Percentiles rank a stretch among this genome's conserved stretches.
Conservation (phyloP, 306 rosid species). For the Casuarina equisetifolia region DNA sequence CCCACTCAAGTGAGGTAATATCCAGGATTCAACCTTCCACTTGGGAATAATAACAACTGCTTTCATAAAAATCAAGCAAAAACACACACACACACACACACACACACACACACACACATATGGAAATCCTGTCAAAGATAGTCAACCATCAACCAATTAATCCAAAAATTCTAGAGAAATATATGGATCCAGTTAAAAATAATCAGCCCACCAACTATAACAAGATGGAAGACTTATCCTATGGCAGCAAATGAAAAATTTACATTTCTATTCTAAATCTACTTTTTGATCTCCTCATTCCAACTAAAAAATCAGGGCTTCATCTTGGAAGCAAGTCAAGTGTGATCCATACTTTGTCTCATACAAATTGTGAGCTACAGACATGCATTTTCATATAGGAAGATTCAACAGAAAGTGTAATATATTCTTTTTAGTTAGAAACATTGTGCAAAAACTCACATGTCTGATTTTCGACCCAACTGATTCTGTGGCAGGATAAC, state of each 20-base stretch:
- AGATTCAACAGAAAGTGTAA: background rate
- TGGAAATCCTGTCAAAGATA: too few relatives aligned
- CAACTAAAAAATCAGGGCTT: background rate
- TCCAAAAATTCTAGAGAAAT: background rate
- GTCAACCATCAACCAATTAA: too few relatives aligned
- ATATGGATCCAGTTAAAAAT: background rate
- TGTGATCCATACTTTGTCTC: background rate
- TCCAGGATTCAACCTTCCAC: background rate
- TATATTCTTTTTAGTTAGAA: background rate
- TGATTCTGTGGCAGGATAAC: conserved; percentile 96
- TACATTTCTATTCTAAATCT: background rate
- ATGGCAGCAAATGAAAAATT: background rate
- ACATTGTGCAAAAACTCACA: conserved; percentile 55
- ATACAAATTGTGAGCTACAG: background rate
- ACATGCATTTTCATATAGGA: background rate
- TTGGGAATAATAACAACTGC: background rate
- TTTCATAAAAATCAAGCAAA: background rate
- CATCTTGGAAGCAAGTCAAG: background rate
- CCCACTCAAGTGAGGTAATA: background rate
- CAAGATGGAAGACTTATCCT: background rate
- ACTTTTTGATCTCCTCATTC: background rate
- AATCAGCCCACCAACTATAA: background rate
- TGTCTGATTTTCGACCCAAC: conserved; percentile 95
- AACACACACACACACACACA: too few relatives aligned
- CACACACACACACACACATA: too few relatives aligned